These are phyloP conservation scores for Cylindrotheca fusiformis DNA, from an alignment of 108 stramenopile species.

Conservation along the genomic window DNA sequence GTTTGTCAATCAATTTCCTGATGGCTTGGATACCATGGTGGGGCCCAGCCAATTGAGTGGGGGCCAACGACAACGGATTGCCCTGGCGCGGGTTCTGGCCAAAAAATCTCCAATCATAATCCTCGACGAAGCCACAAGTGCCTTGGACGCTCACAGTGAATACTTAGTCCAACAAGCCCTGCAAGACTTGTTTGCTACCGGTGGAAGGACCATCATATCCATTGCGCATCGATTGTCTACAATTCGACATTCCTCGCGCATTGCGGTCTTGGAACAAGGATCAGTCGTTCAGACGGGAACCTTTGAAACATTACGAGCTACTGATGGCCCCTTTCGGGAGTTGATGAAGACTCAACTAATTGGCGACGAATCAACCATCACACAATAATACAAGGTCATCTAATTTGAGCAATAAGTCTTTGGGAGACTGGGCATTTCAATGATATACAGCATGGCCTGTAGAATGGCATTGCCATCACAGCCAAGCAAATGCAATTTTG, in stretches of 20 bases:
- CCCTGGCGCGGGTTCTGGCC: slow-evolving; percentile 81
- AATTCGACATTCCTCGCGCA: slow-evolving; percentile 78
- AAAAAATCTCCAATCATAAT: slow-evolving; percentile 76
- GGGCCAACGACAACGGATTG: slow-evolving; percentile 92
- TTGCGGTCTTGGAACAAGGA: slow-evolving; percentile 85
- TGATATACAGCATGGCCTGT: too few relatives aligned
- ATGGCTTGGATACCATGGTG: slow-evolving; percentile 85
- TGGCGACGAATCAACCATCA: slow-evolving; percentile 17
- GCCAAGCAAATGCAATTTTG: too few relatives aligned
- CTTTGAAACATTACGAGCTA: slow-evolving; percentile 45
- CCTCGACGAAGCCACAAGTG: slow-evolving; percentile 77
- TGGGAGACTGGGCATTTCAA: too few relatives aligned
- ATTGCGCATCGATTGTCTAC: slow-evolving; percentile 89
- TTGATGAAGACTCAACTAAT: slow-evolving; percentile 48
- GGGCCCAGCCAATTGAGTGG: slow-evolving; percentile 90
- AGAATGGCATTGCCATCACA: too few relatives aligned
- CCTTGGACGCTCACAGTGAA: slow-evolving; percentile 91
- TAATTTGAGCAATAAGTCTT: too few relatives aligned
- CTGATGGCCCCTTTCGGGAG: slow-evolving; percentile 39
- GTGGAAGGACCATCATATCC: slow-evolving; percentile 77
- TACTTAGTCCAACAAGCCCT: slow-evolving; percentile 73
- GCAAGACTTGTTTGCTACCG: slow-evolving; percentile 42
- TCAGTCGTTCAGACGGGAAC: slow-evolving; percentile 77
- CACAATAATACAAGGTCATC: too few relatives aligned
- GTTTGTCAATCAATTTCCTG: slow-evolving; percentile 69